Evolutionary conservation across 2,329 filamentous ascomycete genomes (phyloP), one percentile per base, ranked within the genome.

Genomic region (Plenodomus tracheiphilus): DNA sequence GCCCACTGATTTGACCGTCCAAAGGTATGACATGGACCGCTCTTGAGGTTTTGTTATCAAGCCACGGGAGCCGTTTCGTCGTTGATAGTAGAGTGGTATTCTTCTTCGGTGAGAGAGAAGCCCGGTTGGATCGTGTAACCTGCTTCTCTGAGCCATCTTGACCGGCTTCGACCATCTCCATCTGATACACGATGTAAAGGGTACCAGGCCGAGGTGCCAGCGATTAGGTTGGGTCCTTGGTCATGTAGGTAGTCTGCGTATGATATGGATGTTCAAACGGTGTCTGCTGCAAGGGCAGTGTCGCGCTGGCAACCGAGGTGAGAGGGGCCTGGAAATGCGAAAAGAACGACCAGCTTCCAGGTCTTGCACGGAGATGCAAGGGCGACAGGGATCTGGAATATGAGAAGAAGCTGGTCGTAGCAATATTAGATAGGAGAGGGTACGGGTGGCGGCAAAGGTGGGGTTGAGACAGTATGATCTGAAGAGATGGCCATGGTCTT

Each of bases 21-120:
- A 37, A 28, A 5, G 49, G 52, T 5, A 41, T 32, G 17, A 22
- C 32, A n/a, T 20, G 16, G 18, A 46, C 41, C 15, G 35, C 21
- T 22, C 49, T 52, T 4, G 61, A 45, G n/a, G 34, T 38, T 11
- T 59, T 66, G 15, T 54, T 56, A 38, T 67, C 64, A 7, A 71
- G 57, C 68, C 68, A 71, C 15, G 67, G 68, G 17, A 70, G 60
- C 39, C 43, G 62, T 18, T 55, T 68, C 1, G 43, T 22, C 4
- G 51, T 57, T 17, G 43, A 52, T 4, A 51, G 51, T 11, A 51
- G 49, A 15, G 50, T 20, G 38, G 57, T 35, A 42, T 52, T 65
- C 16, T 36, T 56, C 38, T 15, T 39, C 8, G 47, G 41, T 40
- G 40, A 19, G 3, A 41, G 15, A 2, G 18, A 7, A 16, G 18